phyloP scores from a whole-genome alignment of 2,329 filamentous ascomycete species.

The Dryadomyces quercivorus region DNA sequence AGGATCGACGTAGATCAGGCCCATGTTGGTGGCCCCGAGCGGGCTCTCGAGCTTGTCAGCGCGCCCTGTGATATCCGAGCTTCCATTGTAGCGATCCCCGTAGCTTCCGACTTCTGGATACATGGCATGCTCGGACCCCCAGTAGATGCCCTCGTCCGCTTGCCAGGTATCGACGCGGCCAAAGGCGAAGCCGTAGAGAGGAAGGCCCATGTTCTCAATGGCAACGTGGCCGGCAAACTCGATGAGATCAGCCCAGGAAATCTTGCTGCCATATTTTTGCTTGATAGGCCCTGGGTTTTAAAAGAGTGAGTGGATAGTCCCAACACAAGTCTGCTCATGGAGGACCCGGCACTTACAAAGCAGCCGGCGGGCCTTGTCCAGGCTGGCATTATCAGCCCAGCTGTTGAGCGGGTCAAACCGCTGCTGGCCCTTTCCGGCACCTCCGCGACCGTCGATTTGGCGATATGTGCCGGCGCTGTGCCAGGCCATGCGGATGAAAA shows the following conservation, averaged over 20 bases:
- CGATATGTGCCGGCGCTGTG: conserved; percentile 71
- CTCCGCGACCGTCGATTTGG: conserved; percentile 61
- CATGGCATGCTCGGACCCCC: conserved; percentile 61
- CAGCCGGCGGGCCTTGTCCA: conserved; percentile 71
- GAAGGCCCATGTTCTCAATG: conserved; percentile 64
- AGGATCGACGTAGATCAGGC: conserved; percentile 73
- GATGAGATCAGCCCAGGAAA: conserved; percentile 66
- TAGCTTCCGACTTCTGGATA: conserved; percentile 36
- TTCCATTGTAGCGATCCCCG: conserved; percentile 1
- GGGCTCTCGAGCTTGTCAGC: conserved; percentile 42
- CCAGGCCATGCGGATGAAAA: conserved; percentile 74
- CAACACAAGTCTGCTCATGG: neutral
- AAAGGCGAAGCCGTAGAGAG: conserved; percentile 61
- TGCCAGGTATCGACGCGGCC: conserved; percentile 64
- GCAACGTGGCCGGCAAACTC: conserved; percentile 65
- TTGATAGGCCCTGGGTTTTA: conserved; percentile 51
- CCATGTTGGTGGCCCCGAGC: conserved; percentile 58
- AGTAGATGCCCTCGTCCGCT: conserved; percentile 65
- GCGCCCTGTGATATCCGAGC: neutral
- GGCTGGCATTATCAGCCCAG: conserved; percentile 68
- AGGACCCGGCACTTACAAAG: conserved; percentile 29
- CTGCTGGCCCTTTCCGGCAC: conserved; percentile 63
- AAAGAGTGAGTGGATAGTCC: neutral
- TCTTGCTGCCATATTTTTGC: conserved; percentile 73
- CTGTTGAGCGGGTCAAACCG: conserved; percentile 70